Conservation (phyloP, 108 stramenopile genomes). For the Asterionellopsis glacialis region DNA sequence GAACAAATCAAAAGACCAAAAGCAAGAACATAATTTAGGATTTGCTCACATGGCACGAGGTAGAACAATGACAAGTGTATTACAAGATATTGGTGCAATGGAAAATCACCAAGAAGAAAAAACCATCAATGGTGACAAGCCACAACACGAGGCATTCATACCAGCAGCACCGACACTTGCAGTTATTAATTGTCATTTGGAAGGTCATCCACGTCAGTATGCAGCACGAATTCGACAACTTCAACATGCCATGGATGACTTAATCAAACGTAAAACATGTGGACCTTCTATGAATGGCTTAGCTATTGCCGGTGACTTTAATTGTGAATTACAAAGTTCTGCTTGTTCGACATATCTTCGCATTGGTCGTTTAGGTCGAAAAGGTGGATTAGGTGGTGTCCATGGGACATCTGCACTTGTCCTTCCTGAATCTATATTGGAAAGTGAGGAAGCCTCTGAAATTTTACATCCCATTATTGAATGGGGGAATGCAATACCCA, state of each 20-base stretch:
- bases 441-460: conserved; percentile 30
- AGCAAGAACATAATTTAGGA: too few species aligned
- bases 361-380: conserved; percentile 31
- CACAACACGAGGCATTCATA: too few species aligned
- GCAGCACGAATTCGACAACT: conserved; percentile 33
- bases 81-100: too few species aligned
- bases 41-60: too few species aligned
- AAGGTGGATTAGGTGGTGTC: conserved; percentile 37
- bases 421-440: conserved; percentile 30
- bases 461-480: conserved; percentile 38
- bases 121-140: too few species aligned
- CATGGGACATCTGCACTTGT: conserved; percentile 31
- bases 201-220: conserved; percentile 39
- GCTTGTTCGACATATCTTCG: conserved; percentile 43
- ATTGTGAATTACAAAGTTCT: conserved; percentile 48
- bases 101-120: too few species aligned
- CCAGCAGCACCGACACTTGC: conserved; percentile 19
- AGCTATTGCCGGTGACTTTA: conserved; percentile 40
- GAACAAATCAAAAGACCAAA: too few species aligned
- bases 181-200: conserved; percentile 46
- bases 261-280: conserved; percentile 13
- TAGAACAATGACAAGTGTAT: too few species aligned
- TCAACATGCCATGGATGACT: conserved; percentile 38
- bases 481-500: conserved; percentile 38
- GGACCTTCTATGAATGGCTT: conserved; percentile 27